Base-by-base conservation (phyloP, 108 stramenopile species). In the Aurantiochytrium sp. region DNA sequence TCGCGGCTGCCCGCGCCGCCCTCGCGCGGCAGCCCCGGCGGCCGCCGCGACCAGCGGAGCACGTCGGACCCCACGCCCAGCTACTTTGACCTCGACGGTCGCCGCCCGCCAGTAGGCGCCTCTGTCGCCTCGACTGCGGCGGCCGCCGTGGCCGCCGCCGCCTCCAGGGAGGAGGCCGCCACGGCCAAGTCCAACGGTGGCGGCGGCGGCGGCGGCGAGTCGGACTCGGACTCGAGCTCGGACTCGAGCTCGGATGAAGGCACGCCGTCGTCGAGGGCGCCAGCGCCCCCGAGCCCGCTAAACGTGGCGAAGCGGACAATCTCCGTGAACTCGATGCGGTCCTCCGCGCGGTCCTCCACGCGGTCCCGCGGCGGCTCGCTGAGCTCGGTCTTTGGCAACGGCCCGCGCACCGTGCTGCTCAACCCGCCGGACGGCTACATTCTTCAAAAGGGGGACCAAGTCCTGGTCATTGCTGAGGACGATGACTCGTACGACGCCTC, bases 391-490 rank as follows among this genome's bases (percentile, higher is more conserved):
- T 48, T 81, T 48, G 73, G 73, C 45, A 81, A 12, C 24, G 73
- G 73, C 1, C 73, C 73, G 0, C 73, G 42, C 10, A 48, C 73
- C 3, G 55, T 91, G 15, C 31, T 85, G 19, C 85, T 92, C 69
- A 92, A 92, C 86, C 92, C 92, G 17, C 68, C 88, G 24, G 89
- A 90, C 54, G 88, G 88, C 24, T 86, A 68, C 42, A 37, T 52
- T 37, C 31, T 92, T 37, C 24, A 88, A 10, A 69, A 88, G 45
- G 92, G 92, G 4, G 92, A 92, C 55, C 68, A 68, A 55, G 86
- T 92, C 31, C 30, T 91, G 1, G 89, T 90, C 54, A 34, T 92
- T n/a, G 92, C 92, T 3, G 92, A 92, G 85, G 92, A 92, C 54
- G 91, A 92, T 55, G 92, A 92, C 87, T 87, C 90, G 0, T 90